These are phyloP conservation scores for Talaromyces albobiverticillius DNA, from an alignment of 2,329 filamentous ascomycete species.

Conservation along the genomic window DNA sequence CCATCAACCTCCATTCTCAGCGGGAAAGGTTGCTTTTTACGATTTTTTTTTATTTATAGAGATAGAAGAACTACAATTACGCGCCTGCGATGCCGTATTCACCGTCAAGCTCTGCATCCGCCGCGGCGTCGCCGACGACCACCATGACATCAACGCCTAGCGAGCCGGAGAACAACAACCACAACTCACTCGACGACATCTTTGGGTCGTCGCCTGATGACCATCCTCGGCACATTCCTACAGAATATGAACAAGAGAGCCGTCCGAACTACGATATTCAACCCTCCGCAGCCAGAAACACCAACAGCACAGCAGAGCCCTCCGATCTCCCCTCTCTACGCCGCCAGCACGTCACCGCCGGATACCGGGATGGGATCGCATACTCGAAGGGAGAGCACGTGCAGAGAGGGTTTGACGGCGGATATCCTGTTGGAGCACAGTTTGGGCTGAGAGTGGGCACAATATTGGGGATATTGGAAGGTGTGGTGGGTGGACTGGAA, in stretches of 20 bases:
- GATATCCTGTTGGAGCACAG: conserved; percentile 78
- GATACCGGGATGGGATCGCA: conserved; percentile 85
- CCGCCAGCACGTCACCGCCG: conserved; percentile 74
- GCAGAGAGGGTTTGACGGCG: conserved; percentile 88
- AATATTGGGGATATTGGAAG: conserved; percentile 74
- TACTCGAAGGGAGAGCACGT: conserved; percentile 71
- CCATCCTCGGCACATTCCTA: background rate
- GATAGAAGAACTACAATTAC: background rate
- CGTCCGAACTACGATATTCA: background rate
- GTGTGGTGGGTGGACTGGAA: conserved; percentile 48
- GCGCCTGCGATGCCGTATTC: conserved; percentile 8
- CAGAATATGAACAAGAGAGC: background rate
- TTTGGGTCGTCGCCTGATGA: conserved; percentile 37
- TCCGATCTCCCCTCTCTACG: conserved; percentile 75
- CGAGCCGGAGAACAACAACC: conserved; percentile 26
- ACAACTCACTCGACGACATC: conserved; percentile 38
- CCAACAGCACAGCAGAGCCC: conserved; percentile 33
- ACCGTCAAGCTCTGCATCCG: conserved; percentile 12
- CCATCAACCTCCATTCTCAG: too few relatives aligned
- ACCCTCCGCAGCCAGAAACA: background rate
- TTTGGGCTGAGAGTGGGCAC: conserved; percentile 73
- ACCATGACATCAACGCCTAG: conserved; percentile 16
- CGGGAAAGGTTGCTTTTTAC: background rate
- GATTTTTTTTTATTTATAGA: background rate
- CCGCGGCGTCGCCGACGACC: conserved; percentile 7